Conservation (phyloP, 2,329 filamentous ascomycete genomes). For the Neonectria ditissima region DNA sequence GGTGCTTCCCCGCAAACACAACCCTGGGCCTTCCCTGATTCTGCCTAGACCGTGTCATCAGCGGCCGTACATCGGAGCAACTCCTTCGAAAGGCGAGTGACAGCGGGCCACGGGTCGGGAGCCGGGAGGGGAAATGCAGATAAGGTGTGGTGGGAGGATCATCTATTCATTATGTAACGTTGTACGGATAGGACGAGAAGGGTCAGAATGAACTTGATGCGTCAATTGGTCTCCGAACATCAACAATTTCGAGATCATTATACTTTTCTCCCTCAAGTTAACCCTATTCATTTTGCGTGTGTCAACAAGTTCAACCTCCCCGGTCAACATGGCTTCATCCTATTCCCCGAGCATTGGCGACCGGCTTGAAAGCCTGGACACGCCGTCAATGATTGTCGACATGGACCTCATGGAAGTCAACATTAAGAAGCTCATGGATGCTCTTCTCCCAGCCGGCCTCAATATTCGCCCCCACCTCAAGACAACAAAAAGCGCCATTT, state of each 20-base stretch:
- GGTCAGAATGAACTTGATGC: neutral
- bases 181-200: neutral
- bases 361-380: conserved; percentile 55
- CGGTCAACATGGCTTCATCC: neutral
- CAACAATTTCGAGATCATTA: neutral
- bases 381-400: conserved; percentile 67
- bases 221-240: neutral
- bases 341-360: conserved; percentile 14
- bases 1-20: neutral
- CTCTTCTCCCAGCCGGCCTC: conserved; percentile 58
- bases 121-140: neutral
- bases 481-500: conserved; percentile 30
- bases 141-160: neutral
- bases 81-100: neutral
- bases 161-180: neutral
- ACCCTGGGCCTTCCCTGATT: neutral
- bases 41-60: neutral
- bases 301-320: neutral
- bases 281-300: neutral
- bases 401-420: conserved; percentile 64
- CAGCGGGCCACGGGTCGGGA: too few relatives aligned
- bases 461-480: conserved; percentile 39
- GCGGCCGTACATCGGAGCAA: neutral
- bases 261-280: neutral
- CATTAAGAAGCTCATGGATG: conserved; percentile 59